phyloP scores from a whole-genome alignment of 768 basidiomycete genomes.

The Termitomyces sp. region DNA sequence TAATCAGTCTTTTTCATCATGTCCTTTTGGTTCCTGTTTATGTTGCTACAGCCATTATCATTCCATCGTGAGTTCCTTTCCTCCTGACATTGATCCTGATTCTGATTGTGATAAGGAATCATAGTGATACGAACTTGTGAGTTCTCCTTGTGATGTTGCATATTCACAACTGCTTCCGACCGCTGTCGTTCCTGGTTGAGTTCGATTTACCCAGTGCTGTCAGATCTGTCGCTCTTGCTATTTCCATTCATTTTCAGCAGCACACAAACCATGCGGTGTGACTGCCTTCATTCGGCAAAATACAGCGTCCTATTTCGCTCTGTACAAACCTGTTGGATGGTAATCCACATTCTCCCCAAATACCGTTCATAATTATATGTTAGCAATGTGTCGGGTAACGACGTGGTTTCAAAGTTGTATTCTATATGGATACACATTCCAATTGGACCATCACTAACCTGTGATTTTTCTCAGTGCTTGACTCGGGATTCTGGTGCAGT shows the following conservation, averaged over 20 bases:
- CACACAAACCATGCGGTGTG: neutral
- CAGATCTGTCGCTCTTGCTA: neutral
- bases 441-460: neutral
- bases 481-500: neutral
- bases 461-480: neutral
- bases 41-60: neutral
- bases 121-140: neutral
- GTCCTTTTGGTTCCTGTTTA: neutral
- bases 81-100: neutral
- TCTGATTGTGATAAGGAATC: neutral
- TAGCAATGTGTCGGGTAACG: neutral
- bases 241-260: neutral
- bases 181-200: neutral
- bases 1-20: neutral
- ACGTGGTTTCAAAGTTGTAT: neutral
- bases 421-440: neutral
- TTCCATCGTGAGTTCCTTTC: neutral
- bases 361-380: neutral
- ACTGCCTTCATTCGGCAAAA: neutral
- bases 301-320: too few relatives aligned
- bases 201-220: neutral
- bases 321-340: neutral
- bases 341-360: neutral
- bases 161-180: neutral
- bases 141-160: neutral